Evolutionary conservation across 441 rosid genomes (phyloP).

Genomic region (Omphalea diandra): DNA sequence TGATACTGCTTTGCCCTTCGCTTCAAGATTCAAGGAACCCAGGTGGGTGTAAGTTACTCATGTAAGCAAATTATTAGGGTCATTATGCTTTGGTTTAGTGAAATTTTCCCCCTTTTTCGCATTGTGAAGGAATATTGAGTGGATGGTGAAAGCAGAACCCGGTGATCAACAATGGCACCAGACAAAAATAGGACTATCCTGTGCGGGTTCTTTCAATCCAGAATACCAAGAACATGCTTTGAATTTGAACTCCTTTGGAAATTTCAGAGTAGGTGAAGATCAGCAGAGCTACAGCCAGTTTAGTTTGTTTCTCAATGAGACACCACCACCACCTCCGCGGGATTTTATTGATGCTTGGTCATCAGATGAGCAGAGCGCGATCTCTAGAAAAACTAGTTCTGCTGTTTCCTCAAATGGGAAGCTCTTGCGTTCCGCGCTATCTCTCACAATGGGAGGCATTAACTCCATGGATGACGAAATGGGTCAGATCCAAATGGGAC

Average conservation of each 20-base stretch:
- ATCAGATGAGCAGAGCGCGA: constrained; percentile 28
- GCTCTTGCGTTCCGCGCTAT: constrained; percentile 39
- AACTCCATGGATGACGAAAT: constrained; percentile 29
- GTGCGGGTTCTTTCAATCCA: neutral
- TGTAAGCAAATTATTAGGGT: too few relatives aligned
- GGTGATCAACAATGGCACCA: constrained; percentile 25
- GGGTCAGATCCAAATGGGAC: constrained; percentile 33
- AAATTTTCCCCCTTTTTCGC: neutral
- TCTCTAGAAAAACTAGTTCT: constrained; percentile 24
- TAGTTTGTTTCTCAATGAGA: constrained; percentile 7
- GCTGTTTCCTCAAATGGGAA: constrained; percentile 35
- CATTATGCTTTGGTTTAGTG: too few relatives aligned
- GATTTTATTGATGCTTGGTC: constrained; percentile 50
- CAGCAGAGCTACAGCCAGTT: constrained; percentile 10
- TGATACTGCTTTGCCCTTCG: constrained; percentile 9
- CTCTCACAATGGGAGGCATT: too few relatives aligned
- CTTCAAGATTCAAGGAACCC: constrained; percentile 25
- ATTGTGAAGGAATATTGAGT: constrained; percentile 19
- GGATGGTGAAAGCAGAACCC: constrained; percentile 26
- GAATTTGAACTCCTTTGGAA: constrained; percentile 25
- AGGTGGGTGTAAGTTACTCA: too few relatives aligned
- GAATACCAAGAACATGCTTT: constrained; percentile 12
- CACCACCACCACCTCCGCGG: constrained; percentile 14
- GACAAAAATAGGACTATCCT: constrained; percentile 7
- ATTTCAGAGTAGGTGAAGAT: constrained; percentile 20